Conservation (phyloP, 371 early-diverging fungal genomes). For the Hamiltosporidium tvaerminnensis region DNA sequence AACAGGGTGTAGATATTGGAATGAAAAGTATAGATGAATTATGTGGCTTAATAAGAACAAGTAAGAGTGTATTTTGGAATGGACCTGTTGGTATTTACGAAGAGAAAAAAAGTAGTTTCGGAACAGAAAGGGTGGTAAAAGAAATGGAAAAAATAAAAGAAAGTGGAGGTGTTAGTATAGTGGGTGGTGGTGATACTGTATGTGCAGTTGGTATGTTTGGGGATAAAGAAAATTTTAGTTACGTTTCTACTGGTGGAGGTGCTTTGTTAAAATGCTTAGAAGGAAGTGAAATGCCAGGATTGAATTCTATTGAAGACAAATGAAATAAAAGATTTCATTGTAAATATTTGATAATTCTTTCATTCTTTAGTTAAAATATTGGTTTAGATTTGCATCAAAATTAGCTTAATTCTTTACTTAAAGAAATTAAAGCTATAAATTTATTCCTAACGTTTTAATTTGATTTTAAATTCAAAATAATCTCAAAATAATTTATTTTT, state of each 20-base stretch:
- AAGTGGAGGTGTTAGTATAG: constrained; percentile 8
- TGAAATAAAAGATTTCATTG: neutral
- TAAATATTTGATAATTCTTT: too few species aligned
- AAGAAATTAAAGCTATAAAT: too few species aligned
- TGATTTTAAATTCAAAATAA: too few species aligned
- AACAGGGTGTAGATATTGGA: constrained; percentile 33
- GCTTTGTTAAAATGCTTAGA: constrained; percentile 29
- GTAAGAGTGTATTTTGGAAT: constrained; percentile 41
- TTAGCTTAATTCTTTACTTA: too few species aligned
- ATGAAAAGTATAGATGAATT: constrained; percentile 25
- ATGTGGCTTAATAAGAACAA: constrained; percentile 9
- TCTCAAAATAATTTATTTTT: too few species aligned
- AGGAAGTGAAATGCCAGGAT: constrained; percentile 34
- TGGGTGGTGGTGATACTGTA: constrained; percentile 44
- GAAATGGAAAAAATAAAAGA: constrained; percentile 6
- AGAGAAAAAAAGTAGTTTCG: constrained; percentile 22
- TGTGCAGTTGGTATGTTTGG: constrained; percentile 22
- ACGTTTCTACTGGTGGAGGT: constrained; percentile 44
- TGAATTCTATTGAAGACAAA: constrained; percentile 23
- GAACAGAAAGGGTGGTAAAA: constrained; percentile 23
- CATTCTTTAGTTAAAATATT: too few species aligned
- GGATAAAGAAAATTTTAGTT: constrained; percentile 17
- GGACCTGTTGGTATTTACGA: constrained; percentile 45
- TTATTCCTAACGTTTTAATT: too few species aligned
- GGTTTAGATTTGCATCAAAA: too few species aligned